Evolutionary conservation across 139 green algal genomes (phyloP).

Genomic region (Desmodesmus armatus): DNA sequence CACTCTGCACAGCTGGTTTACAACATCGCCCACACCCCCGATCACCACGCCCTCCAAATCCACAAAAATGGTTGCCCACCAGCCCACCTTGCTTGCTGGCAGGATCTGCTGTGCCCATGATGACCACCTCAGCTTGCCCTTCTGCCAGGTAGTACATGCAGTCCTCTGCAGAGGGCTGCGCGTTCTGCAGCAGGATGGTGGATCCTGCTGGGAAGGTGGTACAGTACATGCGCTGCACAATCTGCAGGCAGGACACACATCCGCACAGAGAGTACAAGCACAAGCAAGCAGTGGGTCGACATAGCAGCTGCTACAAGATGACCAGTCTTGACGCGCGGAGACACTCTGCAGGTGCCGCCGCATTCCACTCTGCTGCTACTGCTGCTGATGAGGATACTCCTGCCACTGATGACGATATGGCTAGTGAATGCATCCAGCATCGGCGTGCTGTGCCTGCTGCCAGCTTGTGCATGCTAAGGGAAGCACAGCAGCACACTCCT

Average conservation of each 20-base stretch:
- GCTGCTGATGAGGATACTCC: too few relatives aligned
- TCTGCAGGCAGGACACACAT: conserved; percentile 7
- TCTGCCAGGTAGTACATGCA: conserved; percentile 81
- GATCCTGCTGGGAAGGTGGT: conserved; percentile 62
- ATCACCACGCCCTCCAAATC: too few relatives aligned
- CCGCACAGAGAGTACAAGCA: background rate
- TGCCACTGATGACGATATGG: too few relatives aligned
- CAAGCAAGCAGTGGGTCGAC: background rate
- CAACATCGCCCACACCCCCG: too few relatives aligned
- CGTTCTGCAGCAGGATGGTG: conserved; percentile 78
- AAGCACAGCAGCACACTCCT: too few relatives aligned
- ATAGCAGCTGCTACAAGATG: too few relatives aligned
- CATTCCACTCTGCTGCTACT: background rate
- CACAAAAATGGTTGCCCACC: too few relatives aligned
- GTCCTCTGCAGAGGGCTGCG: conserved; percentile 65
- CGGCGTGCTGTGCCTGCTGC: too few relatives aligned
- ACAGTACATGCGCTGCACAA: conserved; percentile 65
- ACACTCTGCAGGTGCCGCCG: background rate
- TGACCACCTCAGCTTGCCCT: conserved; percentile 80
- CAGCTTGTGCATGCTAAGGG: too few relatives aligned
- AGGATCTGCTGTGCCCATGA: conserved; percentile 58
- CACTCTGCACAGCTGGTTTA: too few relatives aligned
- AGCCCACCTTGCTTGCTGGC: conserved; percentile 45
- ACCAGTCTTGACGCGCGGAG: too few relatives aligned
- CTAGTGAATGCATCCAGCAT: too few relatives aligned